Evolutionary conservation across 495 filamentous ascomycete genomes (phyloP), one percentile per base, ranked within the genome.

Genomic region (Penicillium diatomitis): DNA sequence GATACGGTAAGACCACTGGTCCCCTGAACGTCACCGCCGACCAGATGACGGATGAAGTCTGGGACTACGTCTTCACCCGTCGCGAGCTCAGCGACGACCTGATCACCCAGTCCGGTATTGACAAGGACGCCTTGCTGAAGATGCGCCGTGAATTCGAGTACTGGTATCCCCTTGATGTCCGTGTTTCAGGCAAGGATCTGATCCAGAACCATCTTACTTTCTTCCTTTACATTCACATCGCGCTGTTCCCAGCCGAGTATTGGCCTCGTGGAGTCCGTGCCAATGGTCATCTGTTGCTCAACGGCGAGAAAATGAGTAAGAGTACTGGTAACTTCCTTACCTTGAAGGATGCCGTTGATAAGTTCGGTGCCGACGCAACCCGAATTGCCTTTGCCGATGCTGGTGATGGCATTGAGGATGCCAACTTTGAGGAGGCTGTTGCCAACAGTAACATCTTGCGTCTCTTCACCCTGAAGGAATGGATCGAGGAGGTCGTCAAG

Each of bases 231-330:
- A 84, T 91, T 58, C 92, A 98, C 67, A 65, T 88, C 51, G 92
- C 92, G 4, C 78, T 98, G 46, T 97, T 95, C 74, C 80, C 83
- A 7, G 72, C 77, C 38, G 80, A 94, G 58, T 89, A 86, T 73
- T 95, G 90, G 89, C 91, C 90, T 11, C 75, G 76, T 43, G 81
- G 82, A 43, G 72, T 97, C 46, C 82, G 92, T 47, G 82, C 83
- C 37, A 98, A 98, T 62, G 92, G 92, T 6, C 91, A 96, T 70
- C 76, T 96, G 51, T 80, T 94, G 61, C 77, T 97, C 41, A 97
- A 96, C 60, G 90, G 90, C 35, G 87, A 94, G 53, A 98, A 96
- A 75, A 96, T 97, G 92, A 83, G 80, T 66, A 98, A 98, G 72
- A 85, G 79, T 49, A 94, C 88, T 4, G 89, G 91, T 56, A 96